Evolutionary conservation across 1,139 yeast genomes (phyloP), one percentile per base, ranked within the genome.

Genomic region (Debaryomycetaceae sp.): DNA sequence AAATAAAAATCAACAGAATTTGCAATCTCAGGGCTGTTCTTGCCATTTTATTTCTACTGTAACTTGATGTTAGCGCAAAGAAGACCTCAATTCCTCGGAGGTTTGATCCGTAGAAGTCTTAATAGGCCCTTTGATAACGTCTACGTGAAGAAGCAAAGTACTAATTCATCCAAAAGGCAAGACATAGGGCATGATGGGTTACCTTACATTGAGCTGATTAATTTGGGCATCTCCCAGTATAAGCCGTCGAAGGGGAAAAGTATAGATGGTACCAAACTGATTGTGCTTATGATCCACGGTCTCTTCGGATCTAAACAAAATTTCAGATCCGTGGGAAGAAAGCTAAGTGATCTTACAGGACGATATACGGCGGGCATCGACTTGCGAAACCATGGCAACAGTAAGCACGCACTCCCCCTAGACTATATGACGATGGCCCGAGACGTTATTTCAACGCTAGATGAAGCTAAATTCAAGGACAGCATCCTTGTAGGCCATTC

Each of bases 301-400:
- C 63, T 78, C 34, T 74, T 76, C 52, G 83, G 81, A 1, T 66
- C 72, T 24, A 68, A 68, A 43, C 67, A 63, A 45, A 71, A 75
- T 44, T 78, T 66, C 49, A 55, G 65, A 14, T 52, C 62, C 3
- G 74, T 68, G 13, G 79, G 71, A 1, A 60, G 70, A 42, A 55
- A 55, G 22, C 55, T 77, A 33, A 60, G 70, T 34, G 53, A 61
- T 27, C 38, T 43, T 1, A 60, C 71, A 1, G 58, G 61, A 23
- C 56, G 65, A 4, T 65, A 68, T 6, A 70, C 72, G 0, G 65
- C 60, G 46, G 73, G 75, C 1, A 53, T 79, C 1, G 85, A 80
- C 54, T 57, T 78, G 42, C 60, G 85, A 48, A 78, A 78, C 52
- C 85, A 80, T 56, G 85, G 85, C 1, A 57, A 59, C 2, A 70